Base-by-base conservation (phyloP, 148 eudicot genomes). In the Suaeda aralocaspica region DNA sequence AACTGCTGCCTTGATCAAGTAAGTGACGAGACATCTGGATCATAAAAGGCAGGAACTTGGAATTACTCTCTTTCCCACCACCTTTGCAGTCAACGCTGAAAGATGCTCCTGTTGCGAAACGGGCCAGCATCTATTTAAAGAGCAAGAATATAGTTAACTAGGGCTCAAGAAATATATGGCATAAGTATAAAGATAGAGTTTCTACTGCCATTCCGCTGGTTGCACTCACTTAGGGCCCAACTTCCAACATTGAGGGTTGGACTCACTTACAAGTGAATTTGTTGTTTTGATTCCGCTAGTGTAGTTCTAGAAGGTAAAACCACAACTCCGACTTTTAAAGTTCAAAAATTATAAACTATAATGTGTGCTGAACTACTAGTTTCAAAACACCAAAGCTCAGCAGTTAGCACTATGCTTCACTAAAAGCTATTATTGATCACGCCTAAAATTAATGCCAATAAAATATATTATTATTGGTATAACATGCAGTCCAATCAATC, bases 51-150 rank as follows among this genome's bases (percentile, higher is more conserved):
- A 94, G 82, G 59, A 94, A 94, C 18, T 87, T 83, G 34, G 99
- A 80, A 85, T 94, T 94, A 82, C 99, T 94, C 78, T 94, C 99
- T 69, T 91, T 94, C 14, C 97, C 99, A 64, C 99, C 99, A 60
- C 99, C 99, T 79, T 88, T 89, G 71, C 97, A 0, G 74, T 94
- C 99, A 0, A 83, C 75, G 74, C 86, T 87, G 74, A 94, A 94
- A 8, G 92, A 89, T 61, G 99, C 97, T 39, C 97, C 93, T 0
- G 96, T 94, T 36, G 99, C 99, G 81, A 94, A 94, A 44, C 99
- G 91, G 58, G 99, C 99, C 36, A 94, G 85, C 97, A 94, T 94
- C 99, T 94, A 89, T 59, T 73, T 4, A 46, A 66, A 70, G 7
- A 66, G 10, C 24, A 28, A 13, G 0, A 36, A 74, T 6, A 56